Evolutionary conservation across 1,284 basidiomycete species (phyloP).

Genomic region (Melampsora medusae): DNA sequence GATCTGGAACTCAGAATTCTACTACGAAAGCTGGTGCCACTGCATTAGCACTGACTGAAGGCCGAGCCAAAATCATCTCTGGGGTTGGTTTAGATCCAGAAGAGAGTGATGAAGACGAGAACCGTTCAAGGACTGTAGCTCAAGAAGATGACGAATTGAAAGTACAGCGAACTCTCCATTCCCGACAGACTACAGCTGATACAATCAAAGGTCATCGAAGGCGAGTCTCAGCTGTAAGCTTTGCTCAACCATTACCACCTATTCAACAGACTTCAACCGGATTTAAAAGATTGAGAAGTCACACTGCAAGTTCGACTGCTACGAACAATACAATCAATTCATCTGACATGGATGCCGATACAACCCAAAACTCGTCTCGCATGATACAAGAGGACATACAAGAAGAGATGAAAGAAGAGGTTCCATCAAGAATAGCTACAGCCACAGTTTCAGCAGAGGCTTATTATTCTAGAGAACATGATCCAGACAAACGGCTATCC

Average conservation of each 20-base stretch:
- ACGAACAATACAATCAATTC: constrained; percentile 30
- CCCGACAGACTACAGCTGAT: constrained; percentile 24
- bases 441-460: not conserved
- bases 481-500: constrained; percentile 42
- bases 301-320: constrained; percentile 33
- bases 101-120: constrained; percentile 21
- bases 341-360: not conserved
- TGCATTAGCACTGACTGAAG: constrained; percentile 14
- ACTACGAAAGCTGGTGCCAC: not conserved
- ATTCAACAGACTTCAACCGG: not conserved
- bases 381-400: not conserved
- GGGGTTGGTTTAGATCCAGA: constrained; percentile 14
- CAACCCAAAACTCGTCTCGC: not conserved
- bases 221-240: constrained; percentile 27
- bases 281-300: not conserved
- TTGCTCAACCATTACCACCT: constrained; percentile 10
- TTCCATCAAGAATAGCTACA: too few species aligned
- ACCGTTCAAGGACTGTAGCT: not conserved
- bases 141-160: too few species aligned
- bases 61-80: not conserved
- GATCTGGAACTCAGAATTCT: not conserved
- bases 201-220: constrained; percentile 28
- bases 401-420: not conserved
- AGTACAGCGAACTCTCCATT: not conserved
- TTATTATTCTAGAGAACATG: constrained; percentile 32